phyloP scores from a whole-genome alignment of 2,329 filamentous ascomycete genomes.

The Sporothrix pallida region DNA sequence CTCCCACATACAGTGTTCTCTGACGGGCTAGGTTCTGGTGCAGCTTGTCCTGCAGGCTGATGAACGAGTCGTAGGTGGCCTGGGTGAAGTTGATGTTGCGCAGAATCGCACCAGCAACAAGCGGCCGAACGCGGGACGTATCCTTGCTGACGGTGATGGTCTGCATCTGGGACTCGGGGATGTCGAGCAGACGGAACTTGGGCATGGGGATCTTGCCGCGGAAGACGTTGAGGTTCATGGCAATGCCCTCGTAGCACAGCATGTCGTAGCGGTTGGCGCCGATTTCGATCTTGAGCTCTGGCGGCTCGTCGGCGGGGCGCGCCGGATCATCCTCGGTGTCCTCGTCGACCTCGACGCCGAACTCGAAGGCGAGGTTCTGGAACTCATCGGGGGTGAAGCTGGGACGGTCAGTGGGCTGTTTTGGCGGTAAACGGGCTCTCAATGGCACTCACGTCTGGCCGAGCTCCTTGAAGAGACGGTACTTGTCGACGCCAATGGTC shows the following conservation, averaged over 20 bases:
- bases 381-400: slow-evolving; percentile 94
- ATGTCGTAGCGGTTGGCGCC: slow-evolving; percentile 88
- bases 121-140: slow-evolving; percentile 80
- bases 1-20: slow-evolving; percentile 66
- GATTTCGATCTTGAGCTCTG: slow-evolving; percentile 97
- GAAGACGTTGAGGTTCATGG: slow-evolving; percentile 96
- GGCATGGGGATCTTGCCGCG: slow-evolving; percentile 75
- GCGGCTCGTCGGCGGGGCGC: slow-evolving; percentile 80
- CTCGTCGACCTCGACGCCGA: slow-evolving; percentile 96
- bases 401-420: not conserved
- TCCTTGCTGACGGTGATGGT: slow-evolving; percentile 79
- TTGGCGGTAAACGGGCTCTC: not conserved
- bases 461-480: slow-evolving; percentile 89
- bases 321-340: slow-evolving; percentile 78
- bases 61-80: slow-evolving; percentile 95
- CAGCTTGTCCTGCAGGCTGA: slow-evolving; percentile 94
- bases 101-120: slow-evolving; percentile 87
- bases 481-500: slow-evolving; percentile 96
- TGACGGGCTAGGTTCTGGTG: slow-evolving; percentile 95
- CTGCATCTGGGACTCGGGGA: slow-evolving; percentile 74
- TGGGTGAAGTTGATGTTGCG: slow-evolving; percentile 91
- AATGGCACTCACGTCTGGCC: slow-evolving; percentile 71
- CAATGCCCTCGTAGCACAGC: slow-evolving; percentile 96
- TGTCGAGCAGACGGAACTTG: slow-evolving; percentile 76
- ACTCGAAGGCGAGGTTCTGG: slow-evolving; percentile 97